A percentile compares a stretch with the other conserved stretches of the same genome.
Evolutionary conservation across 768 basidiomycete genomes (phyloP).

Genomic region (Roridomyces roridus): DNA sequence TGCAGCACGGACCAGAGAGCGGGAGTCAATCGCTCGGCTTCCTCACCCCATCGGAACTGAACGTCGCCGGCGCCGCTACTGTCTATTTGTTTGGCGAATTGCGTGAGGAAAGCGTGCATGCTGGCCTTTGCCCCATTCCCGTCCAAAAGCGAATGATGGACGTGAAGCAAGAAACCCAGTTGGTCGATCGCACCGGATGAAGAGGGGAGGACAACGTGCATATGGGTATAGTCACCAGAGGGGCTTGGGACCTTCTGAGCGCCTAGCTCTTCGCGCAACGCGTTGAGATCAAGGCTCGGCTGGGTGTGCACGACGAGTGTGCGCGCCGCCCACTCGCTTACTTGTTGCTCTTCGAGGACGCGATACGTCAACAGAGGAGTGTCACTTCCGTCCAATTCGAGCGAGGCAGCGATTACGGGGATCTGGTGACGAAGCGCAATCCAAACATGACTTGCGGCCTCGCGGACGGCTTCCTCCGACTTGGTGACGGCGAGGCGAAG

Average conservation of each 20-base stretch:
- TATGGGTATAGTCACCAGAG: constrained; percentile 28
- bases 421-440: constrained; percentile 24
- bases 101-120: constrained; percentile 19
- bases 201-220: constrained; percentile 22
- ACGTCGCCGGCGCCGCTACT: neutral
- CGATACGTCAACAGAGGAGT: constrained; percentile 6
- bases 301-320: constrained; percentile 24
- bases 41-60: constrained; percentile 26
- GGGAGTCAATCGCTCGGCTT: constrained; percentile 26
- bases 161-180: constrained; percentile 29
- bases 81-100: constrained; percentile 11
- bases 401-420: constrained; percentile 26
- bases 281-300: constrained; percentile 21
- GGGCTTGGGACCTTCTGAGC: constrained; percentile 18
- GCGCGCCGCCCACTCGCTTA: constrained; percentile 26
- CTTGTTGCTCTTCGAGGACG: constrained; percentile 8
- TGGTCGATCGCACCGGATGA: neutral
- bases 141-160: constrained; percentile 31
- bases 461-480: constrained; percentile 3
- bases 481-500: constrained; percentile 13
- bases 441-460: constrained; percentile 22
- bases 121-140: constrained; percentile 30
- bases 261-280: constrained; percentile 19
- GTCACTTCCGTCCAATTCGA: constrained; percentile 22
- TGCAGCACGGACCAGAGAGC: constrained; percentile 14